phyloP scores from a whole-genome alignment of 2,329 filamentous ascomycete species.

The Colletotrichum musicola region DNA sequence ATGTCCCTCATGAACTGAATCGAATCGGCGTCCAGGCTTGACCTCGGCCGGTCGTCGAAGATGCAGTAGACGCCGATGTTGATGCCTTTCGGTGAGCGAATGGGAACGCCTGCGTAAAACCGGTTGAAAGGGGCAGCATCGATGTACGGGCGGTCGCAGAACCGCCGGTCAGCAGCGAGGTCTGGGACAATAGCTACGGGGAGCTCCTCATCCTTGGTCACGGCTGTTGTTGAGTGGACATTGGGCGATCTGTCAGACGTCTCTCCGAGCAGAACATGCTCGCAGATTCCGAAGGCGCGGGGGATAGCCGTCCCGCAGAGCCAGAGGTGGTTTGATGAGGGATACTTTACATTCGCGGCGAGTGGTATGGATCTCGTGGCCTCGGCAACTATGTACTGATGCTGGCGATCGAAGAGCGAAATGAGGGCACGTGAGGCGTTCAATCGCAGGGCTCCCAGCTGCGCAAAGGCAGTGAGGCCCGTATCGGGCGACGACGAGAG shows the following conservation, averaged over 20 bases:
- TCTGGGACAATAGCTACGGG: constrained; percentile 52
- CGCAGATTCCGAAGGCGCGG: constrained; percentile 47
- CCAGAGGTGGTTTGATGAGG: constrained; percentile 39
- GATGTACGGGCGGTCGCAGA: constrained; percentile 45
- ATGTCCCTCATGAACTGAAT: constrained; percentile 47
- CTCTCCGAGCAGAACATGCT: constrained; percentile 42
- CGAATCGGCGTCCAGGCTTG: constrained; percentile 45
- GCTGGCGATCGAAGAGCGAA: constrained; percentile 62
- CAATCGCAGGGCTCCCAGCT: constrained; percentile 60
- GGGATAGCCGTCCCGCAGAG: constrained; percentile 48
- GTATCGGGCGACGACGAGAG: constrained; percentile 50
- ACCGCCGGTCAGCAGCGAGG: constrained; percentile 48
- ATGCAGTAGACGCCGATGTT: constrained; percentile 58
- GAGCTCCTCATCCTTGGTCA: constrained; percentile 39
- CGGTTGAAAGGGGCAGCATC: constrained; percentile 42
- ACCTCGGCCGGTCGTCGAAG: constrained; percentile 44
- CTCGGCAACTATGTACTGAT: constrained; percentile 65
- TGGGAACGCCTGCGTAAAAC: constrained; percentile 59
- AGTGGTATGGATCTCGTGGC: constrained; percentile 58
- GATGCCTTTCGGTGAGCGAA: constrained; percentile 54
- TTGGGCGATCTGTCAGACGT: background rate
- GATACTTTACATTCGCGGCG: constrained; percentile 40
- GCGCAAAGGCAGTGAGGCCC: constrained; percentile 62
- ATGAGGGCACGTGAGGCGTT: constrained; percentile 55
- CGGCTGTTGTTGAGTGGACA: background rate